Evolutionary conservation across 1,284 basidiomycete genomes (phyloP), one percentile per base, ranked within the genome.

Genomic region (Papiliotrema fonsecae): DNA sequence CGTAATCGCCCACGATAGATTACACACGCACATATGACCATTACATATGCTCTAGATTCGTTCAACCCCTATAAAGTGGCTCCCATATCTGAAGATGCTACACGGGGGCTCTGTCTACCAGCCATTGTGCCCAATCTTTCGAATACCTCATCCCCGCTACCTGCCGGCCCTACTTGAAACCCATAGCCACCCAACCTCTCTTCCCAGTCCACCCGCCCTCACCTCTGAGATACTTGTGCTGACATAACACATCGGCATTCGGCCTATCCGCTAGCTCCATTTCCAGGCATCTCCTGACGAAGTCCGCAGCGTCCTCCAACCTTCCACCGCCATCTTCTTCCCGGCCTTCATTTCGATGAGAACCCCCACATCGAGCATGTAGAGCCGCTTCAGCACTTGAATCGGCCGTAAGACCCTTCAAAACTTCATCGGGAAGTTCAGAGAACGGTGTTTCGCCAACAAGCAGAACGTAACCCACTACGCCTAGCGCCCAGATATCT

Each of bases 401-500:
- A 1, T 57, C 65, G 0, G 54, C 45, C 4, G 34, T 37, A 4
- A 72, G 47, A 3, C 68, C 70, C n/a, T 47, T 58, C 19, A 72
- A 54, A 6, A 70, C 68, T 39, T 70, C 70, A 42, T 71, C 69
- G 6, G 65, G 65, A 26, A 74, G 53, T 6, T 67, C 67, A 71
- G 86, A 83, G 76, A 96, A 96, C 1, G 93, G 92, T 61, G 90
- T 96, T 76, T 97, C 91, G 19, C 94, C 94, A 22, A 92, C 87
- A 14, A 98, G 80, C 50, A 98, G 81, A 47, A 98, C 96, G 69
- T 93, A 98, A 11, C 86, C 89, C 16, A 98, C 89, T 11, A 97
- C 92, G n/a, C 94, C 94, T 50, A 96, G 87, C 1, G 94, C 94
- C 94, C 94, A 98, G 0, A 98, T 85, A 62, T 98, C 94, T 74